A percentile compares a stretch with the other conserved stretches of the same genome.
These are phyloP conservation scores for Melocanna baccifera DNA, from an alignment of 176 grass and related monocot genomes.

Conservation along the genomic window DNA sequence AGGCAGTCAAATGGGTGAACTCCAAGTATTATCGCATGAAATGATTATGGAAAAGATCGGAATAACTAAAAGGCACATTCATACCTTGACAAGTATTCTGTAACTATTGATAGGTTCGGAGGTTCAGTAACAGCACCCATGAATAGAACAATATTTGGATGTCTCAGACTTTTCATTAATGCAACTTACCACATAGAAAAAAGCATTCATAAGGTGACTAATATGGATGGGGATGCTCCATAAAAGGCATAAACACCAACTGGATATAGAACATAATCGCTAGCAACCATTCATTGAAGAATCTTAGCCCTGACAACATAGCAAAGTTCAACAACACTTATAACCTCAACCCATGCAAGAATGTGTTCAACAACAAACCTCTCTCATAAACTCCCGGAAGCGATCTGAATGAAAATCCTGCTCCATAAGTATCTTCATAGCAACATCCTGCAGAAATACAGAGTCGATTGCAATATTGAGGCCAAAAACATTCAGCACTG, in stretches of 20 bases:
- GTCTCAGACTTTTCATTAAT: constrained; percentile 92
- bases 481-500: no score
- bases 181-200: no score
- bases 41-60: background rate
- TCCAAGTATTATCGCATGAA: background rate
- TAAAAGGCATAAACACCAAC: constrained; percentile 11
- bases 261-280: background rate
- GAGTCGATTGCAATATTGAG: no score
- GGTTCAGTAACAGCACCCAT: constrained; percentile 92
- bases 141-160: constrained; percentile 96
- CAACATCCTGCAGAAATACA: no score
- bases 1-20: no score
- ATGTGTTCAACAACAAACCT: no score
- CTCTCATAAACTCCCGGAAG: no score
- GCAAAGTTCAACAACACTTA: no score
- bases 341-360: no score
- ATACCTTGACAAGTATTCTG: constrained; percentile 92
- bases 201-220: background rate
- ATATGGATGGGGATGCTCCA: background rate
- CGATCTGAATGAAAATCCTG: no score
- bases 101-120: constrained; percentile 79
- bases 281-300: background rate
- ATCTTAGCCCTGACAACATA: background rate
- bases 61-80: constrained; percentile 10
- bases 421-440: no score